Base-by-base conservation (phyloP, 1,284 basidiomycete genomes). In the Irpex sp. region DNA sequence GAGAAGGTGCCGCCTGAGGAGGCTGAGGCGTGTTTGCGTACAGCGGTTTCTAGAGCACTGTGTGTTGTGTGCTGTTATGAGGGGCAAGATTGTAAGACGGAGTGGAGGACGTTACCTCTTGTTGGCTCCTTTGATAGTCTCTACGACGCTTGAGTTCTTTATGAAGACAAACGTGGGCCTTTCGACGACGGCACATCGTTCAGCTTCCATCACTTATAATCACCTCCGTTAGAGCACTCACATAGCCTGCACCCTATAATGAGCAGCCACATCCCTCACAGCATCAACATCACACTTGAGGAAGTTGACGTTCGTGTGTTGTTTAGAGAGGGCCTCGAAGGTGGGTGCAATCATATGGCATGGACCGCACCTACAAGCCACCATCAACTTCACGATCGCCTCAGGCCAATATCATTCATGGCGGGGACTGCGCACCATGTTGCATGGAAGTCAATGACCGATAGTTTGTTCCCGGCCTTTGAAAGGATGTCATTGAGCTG, bases 391-490 rank as follows among this genome's bases (percentile, higher is more conserved):
- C 4, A 23, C 23, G 23, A 23, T 23, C 23, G 23, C 23, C 23
- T 23, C 23, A 23, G 23, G 23, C 23, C 23, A 23, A 23, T 23
- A 23, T 23, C 23, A n/a, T n/a, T n/a, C n/a, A 23, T 23, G 23
- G 23, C 23, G 23, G 23, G 23, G 23, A 23, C 23, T 60, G 51
- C 75, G 66, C 66, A 88, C 90, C 90, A 91, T 65, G 84, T 81
- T 60, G 90, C 90, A 72, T 91, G 88, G 68, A 93, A 92, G 74
- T 92, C 90, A 64, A 93, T 91, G 60, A 92, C 90, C 35, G 88
- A 82, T 23, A 91, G 72, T 70, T 90, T 90, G 61, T 82, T 80
- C 59, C 79, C 80, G 1, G 83, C 82, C 67, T 83, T 82, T 8
- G 79, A 77, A 23, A 92, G 72, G 53, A 90, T 79, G 4, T 73